Percentiles rank a stretch among this genome's conserved stretches.
These are phyloP conservation scores for Fusarium burgessii DNA, from an alignment of 2,329 filamentous ascomycete species.

Conservation along the genomic window DNA sequence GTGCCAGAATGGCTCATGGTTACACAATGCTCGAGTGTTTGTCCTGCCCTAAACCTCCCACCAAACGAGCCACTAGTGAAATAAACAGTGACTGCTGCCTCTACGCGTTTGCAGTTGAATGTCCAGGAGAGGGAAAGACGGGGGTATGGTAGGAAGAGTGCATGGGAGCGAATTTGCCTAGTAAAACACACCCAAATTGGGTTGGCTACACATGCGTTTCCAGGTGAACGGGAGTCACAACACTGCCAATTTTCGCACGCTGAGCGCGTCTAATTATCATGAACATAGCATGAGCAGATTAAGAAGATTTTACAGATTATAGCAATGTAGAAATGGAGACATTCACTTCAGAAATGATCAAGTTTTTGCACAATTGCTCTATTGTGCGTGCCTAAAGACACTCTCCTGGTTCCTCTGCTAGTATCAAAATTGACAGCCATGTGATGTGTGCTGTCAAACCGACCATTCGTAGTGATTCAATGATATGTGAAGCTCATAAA, in stretches of 20 bases:
- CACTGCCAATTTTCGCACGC: neutral
- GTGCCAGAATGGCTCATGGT: accelerated
- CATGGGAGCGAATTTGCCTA: neutral
- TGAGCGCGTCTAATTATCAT: neutral
- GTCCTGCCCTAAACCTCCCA: neutral
- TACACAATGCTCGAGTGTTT: slow-evolving; percentile 5
- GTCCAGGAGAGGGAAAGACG: accelerated
- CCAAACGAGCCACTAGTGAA: neutral
- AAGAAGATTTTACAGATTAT: too few species aligned
- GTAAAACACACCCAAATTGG: neutral
- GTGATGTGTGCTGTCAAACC: too few species aligned
- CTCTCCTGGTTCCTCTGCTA: neutral
- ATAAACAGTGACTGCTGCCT: neutral
- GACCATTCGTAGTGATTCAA: too few species aligned
- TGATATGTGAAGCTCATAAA: too few species aligned
- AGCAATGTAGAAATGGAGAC: neutral
- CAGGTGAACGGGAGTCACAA: neutral
- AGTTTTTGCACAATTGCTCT: slow-evolving; percentile 11
- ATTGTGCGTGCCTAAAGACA: neutral
- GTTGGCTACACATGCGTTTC: neutral
- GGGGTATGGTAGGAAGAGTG: neutral
- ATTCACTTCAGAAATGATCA: slow-evolving; percentile 16
- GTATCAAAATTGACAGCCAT: too few species aligned
- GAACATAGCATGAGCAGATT: accelerated
- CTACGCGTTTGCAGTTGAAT: neutral